Evolutionary conservation across 2,329 filamentous ascomycete species (phyloP).

Genomic region (Hypoxylon sp.): DNA sequence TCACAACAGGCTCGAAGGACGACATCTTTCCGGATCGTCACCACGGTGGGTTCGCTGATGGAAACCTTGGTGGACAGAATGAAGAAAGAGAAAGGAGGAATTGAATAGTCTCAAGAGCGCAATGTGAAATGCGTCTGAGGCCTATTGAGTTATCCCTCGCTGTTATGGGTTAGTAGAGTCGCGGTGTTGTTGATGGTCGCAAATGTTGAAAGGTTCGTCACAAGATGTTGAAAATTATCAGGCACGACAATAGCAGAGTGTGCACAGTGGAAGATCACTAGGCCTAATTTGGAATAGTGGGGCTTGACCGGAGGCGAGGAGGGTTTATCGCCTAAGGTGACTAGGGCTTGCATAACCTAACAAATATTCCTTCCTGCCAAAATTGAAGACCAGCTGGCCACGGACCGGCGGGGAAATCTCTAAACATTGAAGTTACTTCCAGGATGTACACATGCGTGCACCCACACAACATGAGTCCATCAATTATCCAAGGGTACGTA

Average conservation of each 20-base stretch:
- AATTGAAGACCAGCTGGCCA: not conserved
- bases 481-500: not conserved
- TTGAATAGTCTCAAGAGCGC: slow-evolving; percentile 50
- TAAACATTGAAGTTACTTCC: too few relatives aligned
- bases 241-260: slow-evolving; percentile 48
- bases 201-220: slow-evolving; percentile 44
- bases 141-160: slow-evolving; percentile 48
- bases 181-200: slow-evolving; percentile 50
- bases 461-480: too few relatives aligned
- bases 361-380: slow-evolving; percentile 6
- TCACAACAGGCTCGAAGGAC: slow-evolving; percentile 78
- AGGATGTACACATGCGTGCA: too few relatives aligned
- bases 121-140: slow-evolving; percentile 48
- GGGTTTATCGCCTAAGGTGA: slow-evolving; percentile 47
- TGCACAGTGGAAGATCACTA: slow-evolving; percentile 47
- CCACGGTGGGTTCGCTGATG: slow-evolving; percentile 42
- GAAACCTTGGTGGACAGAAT: slow-evolving; percentile 43
- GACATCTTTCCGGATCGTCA: slow-evolving; percentile 69
- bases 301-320: slow-evolving; percentile 47
- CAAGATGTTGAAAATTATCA: slow-evolving; percentile 51
- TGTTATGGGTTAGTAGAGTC: slow-evolving; percentile 52
- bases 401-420: not conserved
- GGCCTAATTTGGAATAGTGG: slow-evolving; percentile 45
- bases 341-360: slow-evolving; percentile 52
- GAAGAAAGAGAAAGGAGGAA: slow-evolving; percentile 45